phyloP scores from a whole-genome alignment of 495 filamentous ascomycete species.

The Bacidia gigantensis region DNA sequence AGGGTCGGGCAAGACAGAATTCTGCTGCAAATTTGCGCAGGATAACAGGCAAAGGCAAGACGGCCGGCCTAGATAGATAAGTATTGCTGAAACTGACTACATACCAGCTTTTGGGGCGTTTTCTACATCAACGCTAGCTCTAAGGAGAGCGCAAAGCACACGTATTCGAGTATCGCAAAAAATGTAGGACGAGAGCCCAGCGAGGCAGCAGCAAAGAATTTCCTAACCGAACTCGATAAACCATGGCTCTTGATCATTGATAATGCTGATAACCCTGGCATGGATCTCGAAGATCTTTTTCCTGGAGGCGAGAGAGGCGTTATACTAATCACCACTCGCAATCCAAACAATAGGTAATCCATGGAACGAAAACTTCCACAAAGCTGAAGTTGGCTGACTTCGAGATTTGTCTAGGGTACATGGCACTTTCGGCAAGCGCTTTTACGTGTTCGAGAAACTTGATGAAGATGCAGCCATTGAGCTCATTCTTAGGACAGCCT shows the following conservation, averaged over 20 bases:
- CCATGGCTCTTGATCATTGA: too few relatives aligned
- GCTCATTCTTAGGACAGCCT: slow-evolving; percentile 30
- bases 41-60: background rate
- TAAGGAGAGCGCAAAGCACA: slow-evolving; percentile 13
- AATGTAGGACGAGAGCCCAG: slow-evolving; percentile 15
- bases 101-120: slow-evolving; percentile 23
- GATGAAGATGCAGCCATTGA: slow-evolving; percentile 22
- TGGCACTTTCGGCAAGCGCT: slow-evolving; percentile 19
- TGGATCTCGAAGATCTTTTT: slow-evolving; percentile 22
- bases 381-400: background rate
- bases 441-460: slow-evolving; percentile 24
- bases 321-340: slow-evolving; percentile 29
- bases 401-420: background rate
- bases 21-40: background rate
- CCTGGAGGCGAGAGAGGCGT: slow-evolving; percentile 23
- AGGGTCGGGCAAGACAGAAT: background rate
- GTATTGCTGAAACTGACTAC: background rate
- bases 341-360: slow-evolving; percentile 17
- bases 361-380: background rate
- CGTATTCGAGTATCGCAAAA: slow-evolving; percentile 22
- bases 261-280: slow-evolving; percentile 24
- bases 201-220: slow-evolving; percentile 22
- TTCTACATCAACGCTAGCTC: slow-evolving; percentile 21
- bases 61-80: background rate
- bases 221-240: slow-evolving; percentile 16